Base-by-base conservation (phyloP, 2,329 filamentous ascomycete species). In the Apiospora sp. region DNA sequence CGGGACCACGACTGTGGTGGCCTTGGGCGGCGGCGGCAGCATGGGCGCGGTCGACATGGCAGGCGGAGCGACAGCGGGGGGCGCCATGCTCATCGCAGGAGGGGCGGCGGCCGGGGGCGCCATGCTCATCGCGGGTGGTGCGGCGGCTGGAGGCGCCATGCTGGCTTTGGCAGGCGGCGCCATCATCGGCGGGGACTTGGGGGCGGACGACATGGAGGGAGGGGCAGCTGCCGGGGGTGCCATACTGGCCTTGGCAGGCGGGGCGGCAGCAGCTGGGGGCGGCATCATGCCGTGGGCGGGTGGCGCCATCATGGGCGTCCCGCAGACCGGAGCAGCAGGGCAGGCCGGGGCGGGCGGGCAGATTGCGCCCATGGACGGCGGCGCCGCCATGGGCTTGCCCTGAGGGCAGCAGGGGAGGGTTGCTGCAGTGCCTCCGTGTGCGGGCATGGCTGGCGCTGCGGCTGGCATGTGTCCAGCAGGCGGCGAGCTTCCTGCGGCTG, bases 341-440 rank as follows among this genome's bases (percentile, higher is more conserved):
- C 58, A 64, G 19, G 19, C 22, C 12, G 30, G 19, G 0, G 16
- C 58, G 0, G 58, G 58, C 16, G 34, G 58, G 58, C 58, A 64
- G 19, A 41, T 41, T 7, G 34, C 27, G 27, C 27, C 27, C 27
- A 30, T 34, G 4, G 58, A 19, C 10, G 58, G 58, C 19, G 58
- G 58, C 10, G 58, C 58, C 34, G 34, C 34, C 58, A 64, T 64
- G 34, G 58, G 58, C 34, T 41, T 64, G 16, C 58, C 58, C n/a
- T 37, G 58, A 0, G 58, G 58, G 58, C 58, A 64, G 10, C 58
- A 64, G 41, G 58, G 58, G 58, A 64, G 58, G 2, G n/a, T 13
- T 10, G 34, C 19, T 8, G 54, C 16, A 3, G 46, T 3, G 58
- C 58, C 58, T n/a, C 58, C 58, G 8, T 64, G 30, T 19, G 12